Evolutionary conservation across 306 rosid species (phyloP), one percentile per base, ranked within the genome.

Genomic region (Pyrus communis): DNA sequence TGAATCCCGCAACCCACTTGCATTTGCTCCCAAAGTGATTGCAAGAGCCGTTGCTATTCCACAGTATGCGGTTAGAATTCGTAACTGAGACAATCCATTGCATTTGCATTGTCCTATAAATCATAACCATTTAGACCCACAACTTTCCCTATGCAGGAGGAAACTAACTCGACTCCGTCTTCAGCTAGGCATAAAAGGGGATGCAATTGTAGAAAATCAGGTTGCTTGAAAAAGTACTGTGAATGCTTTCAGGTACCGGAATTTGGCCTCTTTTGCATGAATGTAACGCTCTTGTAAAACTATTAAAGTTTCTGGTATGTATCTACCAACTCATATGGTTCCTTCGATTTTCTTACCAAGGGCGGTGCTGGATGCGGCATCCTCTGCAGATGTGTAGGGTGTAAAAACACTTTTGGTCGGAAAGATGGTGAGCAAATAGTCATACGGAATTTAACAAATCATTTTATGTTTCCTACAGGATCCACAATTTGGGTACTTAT

Each of bases 171-270:
- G 82, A 88, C 94, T 68, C 94, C 96, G 22, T 93, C 96, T 55
- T 88, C 97, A 27, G 92, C 97, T 28, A 79, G 93, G 10, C 96
- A 88, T 79, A 93, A 91, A 85, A 82, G 90, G 72, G 96, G 95
- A 82, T 95, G 98, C 82, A 95, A 89, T 71, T 92, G 98, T 97
- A 90, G 89, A 87, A 95, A 92, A 85, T 92, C 98, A 75, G 84
- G 76, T 78, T 95, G 98, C 86, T 68, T 83, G 15, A 90, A 89
- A 88, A 95, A 90, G 86, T 89, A 89, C 74, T 95, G 97, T 46
- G 97, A 90, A 84, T 95, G 97, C 71, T 95, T 78, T 77, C 96
- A 94, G 98, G 98, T 91, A 59, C 30, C 17, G 25, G 10, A 12
- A 4, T 31, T 18, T 57, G 30, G n/a, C 23, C 51, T 58, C 28